Conservation (phyloP, 257 asterid genomes). For the Jacaranda mimosifolia region DNA sequence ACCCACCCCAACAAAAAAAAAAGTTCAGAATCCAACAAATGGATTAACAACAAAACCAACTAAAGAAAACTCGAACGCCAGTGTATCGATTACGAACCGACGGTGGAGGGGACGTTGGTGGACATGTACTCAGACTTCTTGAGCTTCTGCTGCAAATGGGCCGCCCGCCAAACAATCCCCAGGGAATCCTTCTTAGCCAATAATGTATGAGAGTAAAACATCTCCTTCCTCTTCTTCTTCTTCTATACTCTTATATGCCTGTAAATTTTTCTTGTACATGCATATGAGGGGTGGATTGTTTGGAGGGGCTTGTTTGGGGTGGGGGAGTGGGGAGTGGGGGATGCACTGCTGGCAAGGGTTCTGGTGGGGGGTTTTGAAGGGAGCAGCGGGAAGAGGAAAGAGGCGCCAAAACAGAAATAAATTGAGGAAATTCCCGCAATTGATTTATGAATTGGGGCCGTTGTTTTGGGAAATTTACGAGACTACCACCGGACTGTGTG, state of each 20-base stretch:
- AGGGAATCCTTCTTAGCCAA: constrained; percentile 86
- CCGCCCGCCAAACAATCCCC: constrained; percentile 97
- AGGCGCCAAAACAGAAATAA: constrained; percentile 52
- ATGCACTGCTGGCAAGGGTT: too few species aligned
- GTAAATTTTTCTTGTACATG: not conserved
- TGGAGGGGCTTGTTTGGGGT: too few species aligned
- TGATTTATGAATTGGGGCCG: constrained; percentile 16
- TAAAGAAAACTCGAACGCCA: not conserved
- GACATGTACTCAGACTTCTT: constrained; percentile 69
- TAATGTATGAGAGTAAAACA: constrained; percentile 88
- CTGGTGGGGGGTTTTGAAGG: constrained; percentile 24
- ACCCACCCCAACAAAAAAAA: not conserved
- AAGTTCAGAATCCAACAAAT: not conserved
- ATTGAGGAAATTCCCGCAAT: not conserved
- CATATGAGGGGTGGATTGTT: not conserved
- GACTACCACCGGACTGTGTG: constrained; percentile 32
- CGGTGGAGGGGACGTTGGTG: constrained; percentile 73
- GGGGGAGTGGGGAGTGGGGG: not conserved
- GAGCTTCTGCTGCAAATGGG: constrained; percentile 85
- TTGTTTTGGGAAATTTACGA: constrained; percentile 32
- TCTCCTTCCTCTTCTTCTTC: constrained; percentile 36
- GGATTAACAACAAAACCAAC: not conserved
- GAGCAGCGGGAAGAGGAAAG: constrained; percentile 46
- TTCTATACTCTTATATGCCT: not conserved
- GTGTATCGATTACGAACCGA: constrained; percentile 50